Conservation (phyloP, 495 filamentous ascomycete genomes). For the Tuber umbilicatum region DNA sequence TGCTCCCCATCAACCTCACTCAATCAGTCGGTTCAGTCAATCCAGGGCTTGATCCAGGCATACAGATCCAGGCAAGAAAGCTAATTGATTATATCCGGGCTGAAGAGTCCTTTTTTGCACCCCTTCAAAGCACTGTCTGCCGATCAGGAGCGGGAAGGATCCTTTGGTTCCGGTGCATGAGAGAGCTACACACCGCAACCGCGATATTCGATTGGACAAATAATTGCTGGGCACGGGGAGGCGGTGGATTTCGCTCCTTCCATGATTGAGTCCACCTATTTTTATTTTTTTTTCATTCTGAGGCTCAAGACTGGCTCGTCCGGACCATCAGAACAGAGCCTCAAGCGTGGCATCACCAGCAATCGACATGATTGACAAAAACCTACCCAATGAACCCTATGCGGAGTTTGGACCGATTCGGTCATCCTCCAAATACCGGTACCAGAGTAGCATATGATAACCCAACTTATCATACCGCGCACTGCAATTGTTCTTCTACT, state of each 20-base stretch:
- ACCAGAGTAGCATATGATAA: background rate
- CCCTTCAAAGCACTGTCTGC: background rate
- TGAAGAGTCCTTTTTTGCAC: background rate
- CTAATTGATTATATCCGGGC: background rate
- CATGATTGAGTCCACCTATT: background rate
- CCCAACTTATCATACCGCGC: background rate
- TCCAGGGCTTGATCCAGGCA: background rate
- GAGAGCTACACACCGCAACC: background rate
- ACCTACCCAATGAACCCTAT: background rate
- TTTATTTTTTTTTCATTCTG: background rate
- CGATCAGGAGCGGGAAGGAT: background rate
- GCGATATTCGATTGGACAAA: background rate
- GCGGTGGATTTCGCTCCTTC: background rate
- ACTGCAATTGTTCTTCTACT: background rate
- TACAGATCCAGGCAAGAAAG: background rate
- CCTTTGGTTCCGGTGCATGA: background rate
- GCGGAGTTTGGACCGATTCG: background rate
- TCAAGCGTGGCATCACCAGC: background rate
- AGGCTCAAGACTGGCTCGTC: background rate
- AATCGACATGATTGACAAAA: background rate
- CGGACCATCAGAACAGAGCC: background rate
- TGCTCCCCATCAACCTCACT: background rate
- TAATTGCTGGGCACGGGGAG: background rate
- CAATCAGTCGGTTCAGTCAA: background rate
- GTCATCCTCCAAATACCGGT: background rate